Evolutionary conservation across 2,329 filamentous ascomycete species (phyloP), one percentile per base, ranked within the genome.

Genomic region (Diaporthe batatas): DNA sequence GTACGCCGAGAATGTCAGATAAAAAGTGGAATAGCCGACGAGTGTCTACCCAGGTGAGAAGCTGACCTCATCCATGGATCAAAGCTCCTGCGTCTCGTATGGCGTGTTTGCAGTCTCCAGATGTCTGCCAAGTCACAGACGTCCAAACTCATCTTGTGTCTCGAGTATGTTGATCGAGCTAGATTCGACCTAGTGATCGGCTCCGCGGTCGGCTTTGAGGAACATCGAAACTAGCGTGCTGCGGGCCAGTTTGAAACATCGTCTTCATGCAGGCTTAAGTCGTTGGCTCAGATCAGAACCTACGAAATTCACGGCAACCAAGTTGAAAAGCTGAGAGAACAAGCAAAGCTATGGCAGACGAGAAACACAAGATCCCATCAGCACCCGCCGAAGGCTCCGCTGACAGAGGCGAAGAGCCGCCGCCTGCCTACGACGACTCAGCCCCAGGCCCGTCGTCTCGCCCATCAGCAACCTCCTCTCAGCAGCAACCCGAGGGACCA

Each of bases 371-470:
- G 6, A 6, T 1, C 16, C 16, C n/a, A 14, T 7, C 14, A 47
- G 6, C 8, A 12, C n/a, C 58, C 5, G 12, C 39, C 5, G 34
- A 44, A 36, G 21, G 18, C 21, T 11, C 51, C 0, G 53, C 5
- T 8, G 67, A 39, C 11, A n/a, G 12, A 42, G 32, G 14, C 18
- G 32, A 69, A 23, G 67, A 58, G 21, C 32, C 47, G n/a, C 67
- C 34, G 12, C 67, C 67, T 8, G 21, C 47, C 49, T 69, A 69
- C 34, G 49, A 47, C 25, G 53, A 39, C 36, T 55, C 51, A 3
- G 11, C 23, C 14, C 67, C 67, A 69, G 53, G 67, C 21, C 67
- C 51, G 7, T 69, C 67, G 25, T 69, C 67, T 23, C 67, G 32
- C 23, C 49, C 51, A 47, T 0, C 57, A 11, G 36, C n/a, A 6